Conservation (phyloP, 2,329 filamentous ascomycete genomes). For the Sporothrix curviconia region DNA sequence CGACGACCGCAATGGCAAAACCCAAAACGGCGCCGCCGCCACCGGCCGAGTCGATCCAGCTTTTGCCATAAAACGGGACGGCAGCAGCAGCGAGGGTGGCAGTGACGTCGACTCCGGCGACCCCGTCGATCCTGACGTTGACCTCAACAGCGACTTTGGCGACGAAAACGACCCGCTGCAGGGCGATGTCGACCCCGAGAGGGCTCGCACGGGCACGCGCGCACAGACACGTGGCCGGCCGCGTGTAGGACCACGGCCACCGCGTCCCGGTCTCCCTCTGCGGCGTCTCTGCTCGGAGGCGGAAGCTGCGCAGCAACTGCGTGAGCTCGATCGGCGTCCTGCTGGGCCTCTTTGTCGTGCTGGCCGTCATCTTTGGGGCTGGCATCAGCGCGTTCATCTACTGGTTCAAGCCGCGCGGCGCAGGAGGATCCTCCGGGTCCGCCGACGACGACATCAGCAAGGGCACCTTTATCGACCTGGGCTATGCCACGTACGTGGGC, state of each 20-base stretch:
- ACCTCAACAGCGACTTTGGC: not conserved
- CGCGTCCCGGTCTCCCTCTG: too few relatives aligned
- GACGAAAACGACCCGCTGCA: not conserved
- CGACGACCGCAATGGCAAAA: too few relatives aligned
- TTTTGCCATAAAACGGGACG: not conserved
- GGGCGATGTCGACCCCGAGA: not conserved
- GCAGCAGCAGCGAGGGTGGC: not conserved
- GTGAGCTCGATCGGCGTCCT: too few relatives aligned
- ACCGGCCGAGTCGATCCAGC: not conserved
- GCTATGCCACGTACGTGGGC: conserved; percentile 17
- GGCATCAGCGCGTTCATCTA: too few relatives aligned
- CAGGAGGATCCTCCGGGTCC: not conserved
- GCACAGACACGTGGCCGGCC: too few relatives aligned
- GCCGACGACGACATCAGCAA: not conserved
- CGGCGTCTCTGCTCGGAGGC: too few relatives aligned
- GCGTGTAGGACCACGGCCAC: too few relatives aligned
- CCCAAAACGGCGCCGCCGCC: too few relatives aligned
- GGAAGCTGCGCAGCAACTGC: too few relatives aligned
- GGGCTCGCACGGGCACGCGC: too few relatives aligned
- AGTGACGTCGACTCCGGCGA: not conserved
- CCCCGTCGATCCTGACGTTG: not conserved
- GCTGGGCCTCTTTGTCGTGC: not conserved
- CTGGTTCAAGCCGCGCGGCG: not conserved
- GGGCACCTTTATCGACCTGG: conserved; percentile 13
- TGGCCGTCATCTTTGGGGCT: not conserved